Conservation (phyloP, 306 rosid genomes). For the Canavalia ensiformis region DNA sequence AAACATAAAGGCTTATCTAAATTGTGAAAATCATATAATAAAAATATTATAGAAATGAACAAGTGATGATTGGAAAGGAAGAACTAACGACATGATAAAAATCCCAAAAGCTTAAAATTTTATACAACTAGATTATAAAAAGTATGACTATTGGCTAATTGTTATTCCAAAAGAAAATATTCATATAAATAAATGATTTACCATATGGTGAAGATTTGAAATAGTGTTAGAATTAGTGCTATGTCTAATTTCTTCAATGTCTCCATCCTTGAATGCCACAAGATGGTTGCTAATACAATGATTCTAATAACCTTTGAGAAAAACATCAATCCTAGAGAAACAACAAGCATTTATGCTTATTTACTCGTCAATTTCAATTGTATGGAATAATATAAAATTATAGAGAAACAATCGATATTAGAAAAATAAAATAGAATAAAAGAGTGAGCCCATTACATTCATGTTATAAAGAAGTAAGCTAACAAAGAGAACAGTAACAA, state of each 20-base stretch:
- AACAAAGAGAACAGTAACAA: not conserved
- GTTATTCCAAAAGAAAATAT: not conserved
- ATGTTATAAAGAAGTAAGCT: constrained; percentile 5
- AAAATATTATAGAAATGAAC: too few relatives aligned
- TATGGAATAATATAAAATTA: not conserved
- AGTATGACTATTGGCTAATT: not conserved
- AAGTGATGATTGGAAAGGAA: too few relatives aligned
- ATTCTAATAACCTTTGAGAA: constrained; percentile 64
- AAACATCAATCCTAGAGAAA: constrained; percentile 65
- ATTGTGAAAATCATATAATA: too few relatives aligned
- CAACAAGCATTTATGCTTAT: not conserved
- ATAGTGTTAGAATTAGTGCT: constrained; percentile 44
- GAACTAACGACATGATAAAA: too few relatives aligned
- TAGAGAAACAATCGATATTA: not conserved
- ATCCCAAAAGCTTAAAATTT: not conserved
- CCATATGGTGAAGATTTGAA: constrained; percentile 76
- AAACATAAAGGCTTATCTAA: too few relatives aligned
- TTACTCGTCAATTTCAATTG: not conserved
- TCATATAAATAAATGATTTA: constrained; percentile 43
- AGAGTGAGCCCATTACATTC: not conserved
- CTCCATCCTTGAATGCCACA: constrained; percentile 72
- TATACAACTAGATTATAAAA: not conserved
- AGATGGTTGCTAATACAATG: constrained; percentile 70
- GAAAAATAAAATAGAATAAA: not conserved
- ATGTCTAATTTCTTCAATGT: constrained; percentile 76